These are phyloP conservation scores for Xylaria sp. DNA, from an alignment of 2,329 filamentous ascomycete genomes.

Conservation along the genomic window DNA sequence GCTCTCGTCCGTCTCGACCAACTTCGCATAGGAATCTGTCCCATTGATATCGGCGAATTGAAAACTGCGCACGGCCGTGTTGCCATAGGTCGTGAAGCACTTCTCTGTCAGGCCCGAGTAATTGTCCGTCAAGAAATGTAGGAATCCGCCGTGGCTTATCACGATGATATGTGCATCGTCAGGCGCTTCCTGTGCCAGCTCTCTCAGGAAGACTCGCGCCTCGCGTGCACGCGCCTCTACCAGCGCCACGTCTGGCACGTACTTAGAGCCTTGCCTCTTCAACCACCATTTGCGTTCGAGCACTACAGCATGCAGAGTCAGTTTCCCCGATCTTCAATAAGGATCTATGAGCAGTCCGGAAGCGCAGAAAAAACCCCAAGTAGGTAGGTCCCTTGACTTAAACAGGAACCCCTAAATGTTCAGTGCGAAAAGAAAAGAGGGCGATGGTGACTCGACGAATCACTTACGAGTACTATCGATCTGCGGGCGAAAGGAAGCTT, in stretches of 20 bases:
- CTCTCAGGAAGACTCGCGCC: conserved; percentile 63
- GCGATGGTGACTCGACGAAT: not conserved
- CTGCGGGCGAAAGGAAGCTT: conserved; percentile 65
- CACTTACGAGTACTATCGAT: conserved; percentile 51
- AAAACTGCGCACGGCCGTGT: conserved; percentile 77
- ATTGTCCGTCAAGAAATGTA: conserved; percentile 86
- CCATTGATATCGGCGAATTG: conserved; percentile 65
- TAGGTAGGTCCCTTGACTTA: too few species aligned
- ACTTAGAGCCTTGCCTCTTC: conserved; percentile 63
- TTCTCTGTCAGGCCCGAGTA: conserved; percentile 68
- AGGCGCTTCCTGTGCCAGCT: conserved; percentile 52
- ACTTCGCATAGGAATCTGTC: conserved; percentile 56
- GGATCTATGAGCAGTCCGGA: not conserved
- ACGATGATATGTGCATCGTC: conserved; percentile 74
- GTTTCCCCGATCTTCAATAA: not conserved
- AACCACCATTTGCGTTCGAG: conserved; percentile 75
- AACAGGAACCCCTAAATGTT: not conserved
- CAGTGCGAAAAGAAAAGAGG: not conserved
- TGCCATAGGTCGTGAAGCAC: conserved; percentile 71
- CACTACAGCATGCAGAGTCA: conserved; percentile 40
- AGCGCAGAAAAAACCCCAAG: not conserved
- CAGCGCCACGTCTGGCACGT: conserved; percentile 59
- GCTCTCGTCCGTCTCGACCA: conserved; percentile 47
- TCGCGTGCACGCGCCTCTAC: conserved; percentile 69
- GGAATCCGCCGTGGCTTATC: conserved; percentile 82